Percentiles rank a stretch among this genome's conserved stretches.
phyloP scores from a whole-genome alignment of 768 basidiomycete species.

The Hysterangium stoloniferum region DNA sequence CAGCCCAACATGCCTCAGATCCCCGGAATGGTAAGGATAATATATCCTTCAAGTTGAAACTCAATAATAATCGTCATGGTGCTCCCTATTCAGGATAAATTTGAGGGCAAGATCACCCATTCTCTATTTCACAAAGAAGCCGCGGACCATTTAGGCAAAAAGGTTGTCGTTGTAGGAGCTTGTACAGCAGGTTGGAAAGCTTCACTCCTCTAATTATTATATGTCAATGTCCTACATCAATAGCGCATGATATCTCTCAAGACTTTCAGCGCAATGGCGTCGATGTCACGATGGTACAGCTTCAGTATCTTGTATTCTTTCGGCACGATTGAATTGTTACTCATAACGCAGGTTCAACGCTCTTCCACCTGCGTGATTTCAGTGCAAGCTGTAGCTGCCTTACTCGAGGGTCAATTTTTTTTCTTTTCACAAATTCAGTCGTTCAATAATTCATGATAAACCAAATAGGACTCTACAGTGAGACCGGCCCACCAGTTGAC shows the following conservation, averaged over 20 bases:
- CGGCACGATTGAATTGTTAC: not conserved
- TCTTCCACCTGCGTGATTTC: constrained; percentile 50
- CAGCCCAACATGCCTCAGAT: constrained; percentile 37
- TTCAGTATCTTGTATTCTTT: not conserved
- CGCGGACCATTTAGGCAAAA: constrained; percentile 54
- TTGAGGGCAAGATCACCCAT: constrained; percentile 57
- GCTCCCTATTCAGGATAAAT: constrained; percentile 35
- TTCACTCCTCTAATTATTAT: not conserved
- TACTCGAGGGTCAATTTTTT: constrained; percentile 24
- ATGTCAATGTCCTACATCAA: no score
- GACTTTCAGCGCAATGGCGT: constrained; percentile 39
- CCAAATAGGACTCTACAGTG: constrained; percentile 31
- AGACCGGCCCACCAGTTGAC: constrained; percentile 41
- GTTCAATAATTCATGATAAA: not conserved
- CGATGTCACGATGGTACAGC: constrained; percentile 23
- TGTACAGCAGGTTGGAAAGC: constrained; percentile 45
- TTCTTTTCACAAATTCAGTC: constrained; percentile 12
- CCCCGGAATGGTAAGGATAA: constrained; percentile 23
- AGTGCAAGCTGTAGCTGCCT: constrained; percentile 29
- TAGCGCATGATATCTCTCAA: constrained; percentile 43
- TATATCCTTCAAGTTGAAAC: not conserved
- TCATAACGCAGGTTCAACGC: constrained; percentile 32
- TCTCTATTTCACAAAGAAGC: constrained; percentile 50
- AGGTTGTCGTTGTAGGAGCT: constrained; percentile 61
- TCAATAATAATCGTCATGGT: not conserved